phyloP scores from a whole-genome alignment of 345 rosid species.

The Microcos paniculata region DNA sequence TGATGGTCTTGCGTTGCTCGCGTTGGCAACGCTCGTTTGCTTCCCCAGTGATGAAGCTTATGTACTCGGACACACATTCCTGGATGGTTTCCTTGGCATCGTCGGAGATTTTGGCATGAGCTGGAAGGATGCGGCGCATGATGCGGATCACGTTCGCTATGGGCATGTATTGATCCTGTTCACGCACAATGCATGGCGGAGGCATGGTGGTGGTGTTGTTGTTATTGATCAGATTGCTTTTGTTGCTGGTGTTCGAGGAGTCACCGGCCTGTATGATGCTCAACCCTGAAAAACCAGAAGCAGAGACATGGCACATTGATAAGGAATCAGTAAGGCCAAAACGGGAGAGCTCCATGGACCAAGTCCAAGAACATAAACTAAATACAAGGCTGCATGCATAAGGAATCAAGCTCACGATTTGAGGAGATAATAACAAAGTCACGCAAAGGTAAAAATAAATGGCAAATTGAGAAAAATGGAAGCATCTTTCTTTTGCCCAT shows the following conservation, averaged over 20 bases:
- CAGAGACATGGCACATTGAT: background rate
- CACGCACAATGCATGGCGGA: slow-evolving; percentile 33
- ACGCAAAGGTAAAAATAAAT: too few species aligned
- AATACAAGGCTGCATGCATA: background rate
- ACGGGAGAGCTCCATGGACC: too few species aligned
- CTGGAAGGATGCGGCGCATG: slow-evolving; percentile 58
- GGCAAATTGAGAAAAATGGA: background rate
- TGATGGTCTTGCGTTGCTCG: slow-evolving; percentile 69
- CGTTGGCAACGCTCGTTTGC: slow-evolving; percentile 73
- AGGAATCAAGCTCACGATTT: too few species aligned
- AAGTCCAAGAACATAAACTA: too few species aligned
- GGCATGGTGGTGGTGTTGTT: background rate
- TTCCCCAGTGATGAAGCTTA: slow-evolving; percentile 70
- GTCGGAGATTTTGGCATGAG: slow-evolving; percentile 69
- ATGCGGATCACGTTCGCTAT: slow-evolving; percentile 71
- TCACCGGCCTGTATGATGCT: background rate
- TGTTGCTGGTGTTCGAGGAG: slow-evolving; percentile 9
- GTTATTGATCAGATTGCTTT: too few species aligned
- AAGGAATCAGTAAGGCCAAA: background rate
- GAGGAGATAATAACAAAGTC: background rate
- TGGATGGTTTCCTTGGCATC: slow-evolving; percentile 72
- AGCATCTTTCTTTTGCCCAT: background rate
- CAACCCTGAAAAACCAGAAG: background rate
- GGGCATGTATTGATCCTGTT: slow-evolving; percentile 71
- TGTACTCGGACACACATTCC: slow-evolving; percentile 71